Base-by-base conservation (phyloP, 2,329 filamentous ascomycete species). In the Aureobasidium namibiae region DNA sequence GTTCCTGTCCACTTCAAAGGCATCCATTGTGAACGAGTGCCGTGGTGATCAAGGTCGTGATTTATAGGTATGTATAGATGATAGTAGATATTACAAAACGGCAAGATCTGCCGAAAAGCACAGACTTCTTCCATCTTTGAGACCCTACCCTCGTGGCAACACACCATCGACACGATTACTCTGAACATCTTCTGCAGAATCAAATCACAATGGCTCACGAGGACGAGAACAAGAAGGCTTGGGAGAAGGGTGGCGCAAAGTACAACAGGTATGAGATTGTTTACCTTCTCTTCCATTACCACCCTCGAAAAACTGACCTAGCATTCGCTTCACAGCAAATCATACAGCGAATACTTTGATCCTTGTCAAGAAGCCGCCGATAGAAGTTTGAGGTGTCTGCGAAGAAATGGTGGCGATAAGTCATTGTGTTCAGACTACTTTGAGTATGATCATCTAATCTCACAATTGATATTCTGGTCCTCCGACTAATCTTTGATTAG, bases 361-460 rank as follows among this genome's bases (percentile, higher is more conserved):
- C 94, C 94, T 1, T 99, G 94, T 74, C 92, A 97, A 72, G 92
- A 96, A 68, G 90, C 90, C 5, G 92, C 94, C 8, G 79, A 87
- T 65, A 82, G 83, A 69, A 96, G 92, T 74, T 86, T 96, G 66
- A 86, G 84, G 72, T 99, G 94, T 69, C 76, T 99, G 69, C 87
- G 91, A 70, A 84, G 94, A 23, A 99, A 99, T 72, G 86, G 82
- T 23, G 92, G 89, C 14, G 90, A 97, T 70, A 83, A 86, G 65
- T 79, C 86, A n/a, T 88, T 97, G 88, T 99, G 94, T 71, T 80
- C 82, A 64, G 92, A 97, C 73, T 97, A 95, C 71, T 97, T 99
- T 70, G 90, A 96, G 91, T 96, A 72, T 75, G 89, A 75, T 31
- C 18, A 13, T 16, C 18, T 13, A 6, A 10, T 23, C 5, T 13